Percentiles rank a stretch among this genome's conserved stretches.
phyloP scores from a whole-genome alignment of 179 eudicot species.

The Beta lomatogona region DNA sequence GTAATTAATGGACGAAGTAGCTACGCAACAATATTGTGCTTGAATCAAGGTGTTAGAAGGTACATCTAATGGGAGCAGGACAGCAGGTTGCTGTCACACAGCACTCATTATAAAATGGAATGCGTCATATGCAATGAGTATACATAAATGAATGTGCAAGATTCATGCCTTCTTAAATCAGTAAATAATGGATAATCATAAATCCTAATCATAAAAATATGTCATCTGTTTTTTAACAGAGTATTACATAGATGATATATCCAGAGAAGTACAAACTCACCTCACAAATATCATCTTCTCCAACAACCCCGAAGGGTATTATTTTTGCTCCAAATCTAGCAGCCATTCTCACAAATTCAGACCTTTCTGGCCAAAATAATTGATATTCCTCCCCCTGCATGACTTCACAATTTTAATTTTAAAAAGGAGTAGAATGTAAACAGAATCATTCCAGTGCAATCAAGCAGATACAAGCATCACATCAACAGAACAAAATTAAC shows the following conservation, averaged over 20 bases:
- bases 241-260: background rate
- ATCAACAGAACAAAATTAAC: background rate
- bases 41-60: background rate
- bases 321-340: conserved; percentile 82
- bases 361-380: conserved; percentile 74
- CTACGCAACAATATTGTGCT: background rate
- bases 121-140: background rate
- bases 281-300: conserved; percentile 75
- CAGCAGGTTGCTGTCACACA: background rate
- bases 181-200: background rate
- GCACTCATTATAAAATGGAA: background rate
- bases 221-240: background rate
- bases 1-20: background rate
- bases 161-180: no score
- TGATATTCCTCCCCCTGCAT: conserved; percentile 76
- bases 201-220: background rate
- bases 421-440: background rate
- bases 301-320: conserved; percentile 74
- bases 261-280: conserved; percentile 36
- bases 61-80: background rate
- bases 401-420: background rate
- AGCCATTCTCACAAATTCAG: conserved; percentile 83
- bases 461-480: background rate
- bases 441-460: background rate
- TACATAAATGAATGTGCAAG: background rate